These are phyloP conservation scores for Micractinium sp. DNA, from an alignment of 139 green algal genomes.

Conservation along the genomic window DNA sequence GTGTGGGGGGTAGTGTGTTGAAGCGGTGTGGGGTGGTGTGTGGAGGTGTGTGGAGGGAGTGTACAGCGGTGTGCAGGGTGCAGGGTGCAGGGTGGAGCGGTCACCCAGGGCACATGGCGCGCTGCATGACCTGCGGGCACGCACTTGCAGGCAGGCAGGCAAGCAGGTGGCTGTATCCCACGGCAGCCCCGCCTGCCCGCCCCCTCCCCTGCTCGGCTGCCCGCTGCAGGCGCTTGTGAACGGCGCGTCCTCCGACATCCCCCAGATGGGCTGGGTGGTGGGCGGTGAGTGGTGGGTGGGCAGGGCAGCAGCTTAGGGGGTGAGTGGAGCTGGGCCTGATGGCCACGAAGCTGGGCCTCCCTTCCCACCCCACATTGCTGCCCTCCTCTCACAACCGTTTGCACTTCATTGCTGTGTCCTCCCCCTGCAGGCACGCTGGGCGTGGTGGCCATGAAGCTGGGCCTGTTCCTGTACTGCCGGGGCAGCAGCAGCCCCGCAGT, in stretches of 20 bases:
- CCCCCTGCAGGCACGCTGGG: slow-evolving; percentile 6
- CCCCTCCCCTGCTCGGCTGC: not conserved
- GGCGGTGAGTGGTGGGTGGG: not conserved
- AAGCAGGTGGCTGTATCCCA: not conserved
- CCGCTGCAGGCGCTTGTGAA: not conserved
- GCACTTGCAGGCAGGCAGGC: too few species aligned
- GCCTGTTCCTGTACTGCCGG: slow-evolving; percentile 41
- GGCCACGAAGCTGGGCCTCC: not conserved
- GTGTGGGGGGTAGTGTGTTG: too few species aligned
- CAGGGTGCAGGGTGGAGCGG: too few species aligned
- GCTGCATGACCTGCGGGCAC: not conserved
- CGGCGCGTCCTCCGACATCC: not conserved
- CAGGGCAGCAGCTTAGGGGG: not conserved
- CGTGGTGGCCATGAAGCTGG: slow-evolving; percentile 58
- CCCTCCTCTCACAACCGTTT: not conserved
- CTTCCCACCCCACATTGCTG: not conserved
- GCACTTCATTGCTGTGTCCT: not conserved
- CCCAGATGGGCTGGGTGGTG: slow-evolving; percentile 3
- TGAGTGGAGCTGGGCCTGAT: not conserved
- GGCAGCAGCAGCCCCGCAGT: slow-evolving; percentile 50
- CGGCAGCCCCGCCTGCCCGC: not conserved
- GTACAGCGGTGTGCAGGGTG: too few species aligned
- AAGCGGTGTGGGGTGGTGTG: too few species aligned
- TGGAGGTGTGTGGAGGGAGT: too few species aligned
- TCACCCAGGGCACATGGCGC: too few species aligned